Evolutionary conservation across 805 yeast species (phyloP).

Genomic region (Myxozyma sirexii): DNA sequence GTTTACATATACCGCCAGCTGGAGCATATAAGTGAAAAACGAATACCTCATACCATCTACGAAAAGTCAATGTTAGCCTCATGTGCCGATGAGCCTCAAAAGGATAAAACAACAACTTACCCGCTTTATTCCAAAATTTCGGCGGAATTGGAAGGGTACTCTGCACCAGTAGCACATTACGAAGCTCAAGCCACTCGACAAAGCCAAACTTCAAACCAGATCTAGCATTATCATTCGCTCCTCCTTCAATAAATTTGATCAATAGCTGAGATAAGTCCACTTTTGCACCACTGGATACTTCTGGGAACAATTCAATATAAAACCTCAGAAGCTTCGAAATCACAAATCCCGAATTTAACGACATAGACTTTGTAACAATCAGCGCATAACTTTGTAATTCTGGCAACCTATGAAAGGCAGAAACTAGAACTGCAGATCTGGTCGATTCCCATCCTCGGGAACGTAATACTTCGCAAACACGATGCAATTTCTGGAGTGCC

Average conservation of each 20-base stretch:
- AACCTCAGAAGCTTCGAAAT: slow-evolving; percentile 13
- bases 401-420: slow-evolving; percentile 44
- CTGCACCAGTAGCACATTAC: slow-evolving; percentile 59
- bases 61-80: not conserved
- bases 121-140: slow-evolving; percentile 76
- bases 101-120: slow-evolving; percentile 23
- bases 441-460: slow-evolving; percentile 48
- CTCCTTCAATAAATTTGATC: slow-evolving; percentile 2
- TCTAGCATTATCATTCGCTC: not conserved
- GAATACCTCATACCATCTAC: slow-evolving; percentile 49
- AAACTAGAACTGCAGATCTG: slow-evolving; percentile 43
- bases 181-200: slow-evolving; percentile 9
- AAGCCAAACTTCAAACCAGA: not conserved
- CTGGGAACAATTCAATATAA: slow-evolving; percentile 13
- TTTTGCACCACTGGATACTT: slow-evolving; percentile 2
- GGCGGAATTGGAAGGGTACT: slow-evolving; percentile 55
- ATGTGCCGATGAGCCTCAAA: no score
- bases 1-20: slow-evolving; percentile 35
- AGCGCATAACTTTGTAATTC: slow-evolving; percentile 37
- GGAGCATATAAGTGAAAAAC: slow-evolving; percentile 66
- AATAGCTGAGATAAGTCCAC: slow-evolving; percentile 17
- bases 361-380: not conserved
- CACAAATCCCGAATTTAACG: not conserved
- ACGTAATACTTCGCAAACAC: slow-evolving; percentile 45
- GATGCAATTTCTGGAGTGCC: slow-evolving; percentile 56